These are phyloP conservation scores for Gorgonomyces haynaldii DNA, from an alignment of 192 early-diverging fungal species.

Conservation along the genomic window DNA sequence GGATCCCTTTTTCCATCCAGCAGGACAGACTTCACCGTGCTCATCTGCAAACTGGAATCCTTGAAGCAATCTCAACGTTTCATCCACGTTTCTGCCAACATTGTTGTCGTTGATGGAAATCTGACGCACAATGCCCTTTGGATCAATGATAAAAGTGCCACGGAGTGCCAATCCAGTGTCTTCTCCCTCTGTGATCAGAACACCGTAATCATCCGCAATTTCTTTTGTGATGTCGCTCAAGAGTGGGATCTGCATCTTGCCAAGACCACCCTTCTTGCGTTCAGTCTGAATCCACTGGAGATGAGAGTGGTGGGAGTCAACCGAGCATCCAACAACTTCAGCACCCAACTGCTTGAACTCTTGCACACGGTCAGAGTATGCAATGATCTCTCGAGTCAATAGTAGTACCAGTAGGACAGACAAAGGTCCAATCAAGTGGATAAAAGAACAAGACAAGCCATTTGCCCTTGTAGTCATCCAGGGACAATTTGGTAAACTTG, in stretches of 20 bases:
- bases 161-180: slow-evolving; percentile 32
- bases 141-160: slow-evolving; percentile 52
- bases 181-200: slow-evolving; percentile 23
- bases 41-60: slow-evolving; percentile 48
- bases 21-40: slow-evolving; percentile 52
- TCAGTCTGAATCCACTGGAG: slow-evolving; percentile 43
- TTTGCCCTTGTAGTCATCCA: slow-evolving; percentile 40
- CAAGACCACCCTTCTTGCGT: slow-evolving; percentile 45
- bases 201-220: slow-evolving; percentile 43
- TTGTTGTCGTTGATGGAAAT: slow-evolving; percentile 42
- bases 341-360: slow-evolving; percentile 41
- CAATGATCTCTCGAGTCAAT: slow-evolving; percentile 26
- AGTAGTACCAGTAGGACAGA: slow-evolving; percentile 41
- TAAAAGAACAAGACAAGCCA: slow-evolving; percentile 42
- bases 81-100: slow-evolving; percentile 53
- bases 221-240: slow-evolving; percentile 41
- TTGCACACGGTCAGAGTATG: slow-evolving; percentile 37
- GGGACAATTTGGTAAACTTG: slow-evolving; percentile 30
- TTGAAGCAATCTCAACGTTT: slow-evolving; percentile 49
- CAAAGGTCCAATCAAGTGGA: slow-evolving; percentile 32
- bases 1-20: slow-evolving; percentile 15
- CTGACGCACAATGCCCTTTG: slow-evolving; percentile 47
- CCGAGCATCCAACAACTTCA: slow-evolving; percentile 42
- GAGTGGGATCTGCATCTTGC: slow-evolving; percentile 39
- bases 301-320: slow-evolving; percentile 41